A percentile compares a stretch with the other conserved stretches of the same genome.
These are phyloP conservation scores for Fraxinus ornus DNA, from an alignment of 305 asterid genomes.

Conservation along the genomic window DNA sequence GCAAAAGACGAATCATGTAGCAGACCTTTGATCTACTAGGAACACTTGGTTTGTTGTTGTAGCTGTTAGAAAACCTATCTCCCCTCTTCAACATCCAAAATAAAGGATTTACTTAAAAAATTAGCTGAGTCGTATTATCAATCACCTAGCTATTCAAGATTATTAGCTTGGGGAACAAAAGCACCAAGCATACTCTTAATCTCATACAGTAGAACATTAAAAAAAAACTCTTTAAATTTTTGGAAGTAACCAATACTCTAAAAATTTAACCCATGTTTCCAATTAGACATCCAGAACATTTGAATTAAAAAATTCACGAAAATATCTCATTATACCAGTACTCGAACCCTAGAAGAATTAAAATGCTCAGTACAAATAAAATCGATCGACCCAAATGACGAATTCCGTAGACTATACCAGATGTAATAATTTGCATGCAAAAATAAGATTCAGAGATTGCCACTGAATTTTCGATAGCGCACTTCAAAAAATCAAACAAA, in stretches of 20 bases:
- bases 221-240: neutral
- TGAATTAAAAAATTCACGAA: neutral
- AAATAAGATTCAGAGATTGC: neutral
- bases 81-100: neutral
- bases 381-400: neutral
- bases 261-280: neutral
- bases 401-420: neutral
- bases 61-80: neutral
- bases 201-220: neutral
- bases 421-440: neutral
- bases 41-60: neutral
- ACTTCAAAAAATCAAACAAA: neutral
- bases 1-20: neutral
- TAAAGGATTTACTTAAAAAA: neutral
- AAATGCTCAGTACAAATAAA: neutral
- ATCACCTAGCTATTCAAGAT: neutral
- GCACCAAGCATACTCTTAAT: neutral
- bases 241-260: neutral
- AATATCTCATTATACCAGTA: neutral
- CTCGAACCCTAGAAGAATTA: neutral
- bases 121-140: neutral
- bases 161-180: neutral
- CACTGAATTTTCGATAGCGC: neutral
- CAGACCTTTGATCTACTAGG: neutral
- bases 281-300: neutral